Percentiles rank a stretch among this genome's conserved stretches.
These are phyloP conservation scores for Cucumis variabilis DNA, from an alignment of 331 rosid species.

Conservation along the genomic window DNA sequence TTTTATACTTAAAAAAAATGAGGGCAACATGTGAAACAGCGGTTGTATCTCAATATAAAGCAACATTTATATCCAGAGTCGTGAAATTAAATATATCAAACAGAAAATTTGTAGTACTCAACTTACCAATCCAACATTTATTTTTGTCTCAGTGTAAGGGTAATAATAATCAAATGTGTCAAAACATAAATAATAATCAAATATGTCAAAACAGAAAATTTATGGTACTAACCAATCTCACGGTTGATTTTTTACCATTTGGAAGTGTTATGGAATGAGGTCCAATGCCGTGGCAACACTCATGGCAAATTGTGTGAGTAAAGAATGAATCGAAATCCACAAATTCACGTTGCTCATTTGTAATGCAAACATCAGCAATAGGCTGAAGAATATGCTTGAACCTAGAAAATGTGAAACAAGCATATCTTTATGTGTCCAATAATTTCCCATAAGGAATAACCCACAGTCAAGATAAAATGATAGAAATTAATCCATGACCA, in stretches of 20 bases:
- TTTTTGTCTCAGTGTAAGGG: constrained; percentile 10
- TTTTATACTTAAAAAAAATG: not conserved
- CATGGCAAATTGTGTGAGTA: constrained; percentile 94
- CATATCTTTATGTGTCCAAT: constrained; percentile 30
- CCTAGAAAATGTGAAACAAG: constrained; percentile 57
- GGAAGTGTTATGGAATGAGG: constrained; percentile 95
- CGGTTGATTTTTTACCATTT: constrained; percentile 83
- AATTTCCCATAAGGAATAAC: constrained; percentile 24
- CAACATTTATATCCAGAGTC: not conserved
- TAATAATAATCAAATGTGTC: no score
- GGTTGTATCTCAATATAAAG: not conserved
- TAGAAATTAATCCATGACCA: not conserved
- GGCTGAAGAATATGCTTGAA: constrained; percentile 88
- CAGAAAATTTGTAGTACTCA: constrained; percentile 42
- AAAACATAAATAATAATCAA: not conserved
- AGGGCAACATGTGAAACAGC: not conserved
- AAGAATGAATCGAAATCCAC: constrained; percentile 96
- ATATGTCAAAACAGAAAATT: constrained; percentile 23
- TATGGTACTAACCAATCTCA: constrained; percentile 79
- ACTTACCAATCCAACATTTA: constrained; percentile 53
- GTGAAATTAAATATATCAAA: not conserved
- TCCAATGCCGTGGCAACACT: constrained; percentile 99
- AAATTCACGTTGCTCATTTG: constrained; percentile 68
- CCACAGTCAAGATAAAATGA: constrained; percentile 20
- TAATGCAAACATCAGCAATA: constrained; percentile 74